These are phyloP conservation scores for Daedalea quercina DNA, from an alignment of 768 basidiomycete genomes.

Conservation along the genomic window DNA sequence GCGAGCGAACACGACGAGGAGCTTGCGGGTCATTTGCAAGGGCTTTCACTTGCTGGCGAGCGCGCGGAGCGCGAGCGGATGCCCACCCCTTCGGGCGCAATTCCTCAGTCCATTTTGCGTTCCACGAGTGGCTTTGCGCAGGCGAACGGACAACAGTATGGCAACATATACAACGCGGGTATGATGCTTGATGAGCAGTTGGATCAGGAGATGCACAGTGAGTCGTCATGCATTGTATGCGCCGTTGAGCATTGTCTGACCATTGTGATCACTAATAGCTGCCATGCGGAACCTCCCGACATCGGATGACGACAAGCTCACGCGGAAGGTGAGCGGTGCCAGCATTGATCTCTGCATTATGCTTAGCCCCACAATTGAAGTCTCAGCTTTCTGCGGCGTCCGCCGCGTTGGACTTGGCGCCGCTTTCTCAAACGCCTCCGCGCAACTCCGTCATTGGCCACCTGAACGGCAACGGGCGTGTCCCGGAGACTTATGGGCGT, in stretches of 20 bases:
- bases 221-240: slow-evolving; percentile 23
- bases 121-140: slow-evolving; percentile 46
- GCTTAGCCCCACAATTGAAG: slow-evolving; percentile 50
- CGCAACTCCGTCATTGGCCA: slow-evolving; percentile 56
- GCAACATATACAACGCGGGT: slow-evolving; percentile 69
- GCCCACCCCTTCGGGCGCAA: slow-evolving; percentile 10
- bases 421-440: slow-evolving; percentile 73
- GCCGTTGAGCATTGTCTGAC: slow-evolving; percentile 11
- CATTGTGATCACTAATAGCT: slow-evolving; percentile 51
- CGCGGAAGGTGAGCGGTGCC: slow-evolving; percentile 46
- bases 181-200: slow-evolving; percentile 92
- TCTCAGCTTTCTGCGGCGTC: slow-evolving; percentile 89
- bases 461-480: slow-evolving; percentile 60
- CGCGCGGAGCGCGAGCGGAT: slow-evolving; percentile 36
- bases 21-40: slow-evolving; percentile 68
- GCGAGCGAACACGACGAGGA: slow-evolving; percentile 86
- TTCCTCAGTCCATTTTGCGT: slow-evolving; percentile 41
- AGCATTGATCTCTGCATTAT: slow-evolving; percentile 2
- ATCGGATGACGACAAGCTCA: slow-evolving; percentile 85
- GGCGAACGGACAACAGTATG: slow-evolving; percentile 53
- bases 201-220: slow-evolving; percentile 92
- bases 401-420: slow-evolving; percentile 90
- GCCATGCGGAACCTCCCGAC: slow-evolving; percentile 85
- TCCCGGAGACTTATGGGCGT: slow-evolving; percentile 51
- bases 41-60: slow-evolving; percentile 62